Conservation (phyloP, 2,329 filamentous ascomycete species). For the Monilinia fructicola region DNA sequence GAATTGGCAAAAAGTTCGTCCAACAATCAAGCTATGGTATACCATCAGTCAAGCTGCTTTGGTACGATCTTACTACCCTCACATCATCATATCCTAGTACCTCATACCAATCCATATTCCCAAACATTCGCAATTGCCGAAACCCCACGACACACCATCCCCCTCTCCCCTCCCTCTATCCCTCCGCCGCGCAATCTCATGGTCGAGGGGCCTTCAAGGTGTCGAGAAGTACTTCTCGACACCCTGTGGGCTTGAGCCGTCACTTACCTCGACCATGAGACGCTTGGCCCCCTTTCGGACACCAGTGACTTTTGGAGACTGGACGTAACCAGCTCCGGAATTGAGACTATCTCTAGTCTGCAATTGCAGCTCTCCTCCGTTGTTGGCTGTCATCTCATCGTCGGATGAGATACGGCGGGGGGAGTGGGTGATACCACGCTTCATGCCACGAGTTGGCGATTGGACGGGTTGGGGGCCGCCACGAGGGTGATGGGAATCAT, state of each 20-base stretch:
- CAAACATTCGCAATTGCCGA: not conserved
- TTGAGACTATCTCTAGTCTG: not conserved
- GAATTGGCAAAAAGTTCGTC: not conserved
- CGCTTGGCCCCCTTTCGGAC: conserved; percentile 7
- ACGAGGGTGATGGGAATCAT: not conserved
- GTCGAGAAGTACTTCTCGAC: conserved; percentile 1
- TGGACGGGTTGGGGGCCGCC: not conserved
- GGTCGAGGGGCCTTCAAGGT: not conserved
- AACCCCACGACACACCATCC: not conserved
- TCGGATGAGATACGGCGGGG: not conserved
- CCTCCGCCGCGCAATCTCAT: not conserved
- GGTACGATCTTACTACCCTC: not conserved
- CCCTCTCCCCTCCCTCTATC: not conserved
- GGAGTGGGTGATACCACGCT: not conserved
- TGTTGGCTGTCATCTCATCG: not conserved
- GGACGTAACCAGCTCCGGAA: not conserved
- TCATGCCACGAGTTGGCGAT: not conserved
- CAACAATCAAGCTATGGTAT: not conserved
- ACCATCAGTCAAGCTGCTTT: not conserved
- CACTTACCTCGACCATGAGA: not conserved
- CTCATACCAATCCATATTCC: conserved; percentile 4
- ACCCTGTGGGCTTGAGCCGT: not conserved
- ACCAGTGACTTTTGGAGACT: not conserved
- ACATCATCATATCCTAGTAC: conserved; percentile 7
- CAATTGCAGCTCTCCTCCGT: not conserved